These are phyloP conservation scores for Fusarium denticulatum DNA, from an alignment of 2,329 filamentous ascomycete species.

Conservation along the genomic window DNA sequence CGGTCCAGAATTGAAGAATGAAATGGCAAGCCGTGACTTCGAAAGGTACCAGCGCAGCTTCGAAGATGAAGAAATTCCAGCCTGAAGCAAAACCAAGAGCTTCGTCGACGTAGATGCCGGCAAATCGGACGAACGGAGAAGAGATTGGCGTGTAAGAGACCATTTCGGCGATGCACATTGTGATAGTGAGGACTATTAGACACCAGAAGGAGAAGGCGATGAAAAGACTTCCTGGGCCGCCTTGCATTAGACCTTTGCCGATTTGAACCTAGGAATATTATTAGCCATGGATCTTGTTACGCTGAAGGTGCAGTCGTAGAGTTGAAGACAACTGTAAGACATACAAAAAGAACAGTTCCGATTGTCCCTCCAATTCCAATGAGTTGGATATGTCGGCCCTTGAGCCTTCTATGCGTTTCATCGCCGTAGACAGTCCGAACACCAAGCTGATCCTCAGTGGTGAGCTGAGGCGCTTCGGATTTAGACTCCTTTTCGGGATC, in stretches of 20 bases:
- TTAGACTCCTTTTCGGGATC: conserved; percentile 36
- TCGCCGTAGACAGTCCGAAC: conserved; percentile 17
- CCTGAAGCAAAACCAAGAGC: conserved; percentile 78
- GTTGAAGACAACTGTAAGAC: background rate
- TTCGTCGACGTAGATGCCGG: conserved; percentile 78
- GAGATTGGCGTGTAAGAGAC: conserved; percentile 80
- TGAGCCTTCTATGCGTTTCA: conserved; percentile 61
- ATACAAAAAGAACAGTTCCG: conserved; percentile 67
- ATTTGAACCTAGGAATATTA: conserved; percentile 58
- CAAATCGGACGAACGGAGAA: conserved; percentile 81
- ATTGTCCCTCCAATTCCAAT: conserved; percentile 73
- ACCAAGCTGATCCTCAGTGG: conserved; percentile 1
- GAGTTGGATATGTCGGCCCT: conserved; percentile 66
- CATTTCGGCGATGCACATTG: conserved; percentile 76
- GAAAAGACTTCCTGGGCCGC: conserved; percentile 68
- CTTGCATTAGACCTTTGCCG: conserved; percentile 65
- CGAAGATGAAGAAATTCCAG: conserved; percentile 79
- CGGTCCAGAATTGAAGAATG: conserved; percentile 71
- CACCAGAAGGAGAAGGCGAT: conserved; percentile 71
- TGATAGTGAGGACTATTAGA: conserved; percentile 68
- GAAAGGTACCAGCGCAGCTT: conserved; percentile 73
- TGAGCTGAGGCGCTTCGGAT: background rate
- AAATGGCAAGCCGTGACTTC: conserved; percentile 73
- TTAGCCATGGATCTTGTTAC: background rate
- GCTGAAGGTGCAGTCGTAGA: background rate